These are phyloP conservation scores for Puccinia triticina DNA, from an alignment of 1,284 basidiomycete genomes.

Conservation along the genomic window DNA sequence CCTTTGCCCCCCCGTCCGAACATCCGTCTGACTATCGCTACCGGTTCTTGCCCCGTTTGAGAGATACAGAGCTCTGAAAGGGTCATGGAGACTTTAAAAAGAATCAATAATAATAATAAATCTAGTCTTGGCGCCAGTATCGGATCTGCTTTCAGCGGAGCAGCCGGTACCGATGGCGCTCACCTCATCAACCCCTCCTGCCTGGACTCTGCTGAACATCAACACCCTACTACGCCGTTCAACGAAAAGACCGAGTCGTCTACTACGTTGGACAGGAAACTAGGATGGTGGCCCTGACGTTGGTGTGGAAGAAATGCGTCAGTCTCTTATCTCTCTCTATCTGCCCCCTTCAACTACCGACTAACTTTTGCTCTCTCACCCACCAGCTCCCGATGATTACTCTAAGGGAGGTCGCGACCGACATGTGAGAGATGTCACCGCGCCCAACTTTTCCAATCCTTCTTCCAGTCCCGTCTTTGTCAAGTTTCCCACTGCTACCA, in stretches of 20 bases:
- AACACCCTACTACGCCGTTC: background rate
- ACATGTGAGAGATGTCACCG: conserved; percentile 53
- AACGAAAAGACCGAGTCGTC: conserved; percentile 39
- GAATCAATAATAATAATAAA: conserved; percentile 31
- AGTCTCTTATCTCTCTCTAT: background rate
- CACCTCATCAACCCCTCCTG: background rate
- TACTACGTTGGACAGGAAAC: conserved; percentile 51
- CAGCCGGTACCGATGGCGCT: conserved; percentile 52
- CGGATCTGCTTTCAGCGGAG: conserved; percentile 50
- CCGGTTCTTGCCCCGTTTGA: background rate
- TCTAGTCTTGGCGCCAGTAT: conserved; percentile 52
- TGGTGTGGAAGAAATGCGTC: conserved; percentile 49
- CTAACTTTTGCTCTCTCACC: background rate
- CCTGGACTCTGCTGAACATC: conserved; percentile 20
- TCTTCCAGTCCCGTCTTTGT: conserved; percentile 42
- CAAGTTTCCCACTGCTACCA: conserved; percentile 42
- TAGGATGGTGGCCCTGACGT: conserved; percentile 50
- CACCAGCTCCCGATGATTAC: conserved; percentile 47
- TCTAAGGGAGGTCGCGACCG: conserved; percentile 51
- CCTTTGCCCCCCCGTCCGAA: background rate
- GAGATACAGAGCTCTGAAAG: background rate
- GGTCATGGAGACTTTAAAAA: conserved; percentile 49
- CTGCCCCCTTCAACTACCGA: background rate
- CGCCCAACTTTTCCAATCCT: conserved; percentile 36
- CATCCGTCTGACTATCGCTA: background rate